Evolutionary conservation across 108 stramenopile genomes (phyloP).

Genomic region (Skeletonema menzelii): DNA sequence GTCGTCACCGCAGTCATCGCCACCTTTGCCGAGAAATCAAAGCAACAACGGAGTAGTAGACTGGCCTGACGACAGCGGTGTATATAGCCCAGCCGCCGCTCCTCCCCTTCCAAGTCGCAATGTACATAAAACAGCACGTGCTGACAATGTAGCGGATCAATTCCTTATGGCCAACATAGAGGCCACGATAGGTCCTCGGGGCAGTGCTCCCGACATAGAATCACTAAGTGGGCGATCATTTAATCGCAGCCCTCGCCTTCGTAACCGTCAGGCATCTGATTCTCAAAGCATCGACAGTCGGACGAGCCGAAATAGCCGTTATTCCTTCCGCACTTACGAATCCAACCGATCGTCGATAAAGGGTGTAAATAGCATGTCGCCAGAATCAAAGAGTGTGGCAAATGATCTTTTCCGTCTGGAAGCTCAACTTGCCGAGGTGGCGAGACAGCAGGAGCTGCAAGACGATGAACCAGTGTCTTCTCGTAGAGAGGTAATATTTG

Average conservation of each 20-base stretch:
- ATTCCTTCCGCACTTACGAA: constrained; percentile 26
- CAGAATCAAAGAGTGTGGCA: constrained; percentile 38
- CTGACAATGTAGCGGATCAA: constrained; percentile 7
- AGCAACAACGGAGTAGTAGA: background rate
- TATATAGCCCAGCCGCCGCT: background rate
- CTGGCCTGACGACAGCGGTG: background rate
- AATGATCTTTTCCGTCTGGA: constrained; percentile 42
- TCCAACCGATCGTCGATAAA: constrained; percentile 37
- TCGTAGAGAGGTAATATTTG: background rate
- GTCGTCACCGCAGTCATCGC: background rate
- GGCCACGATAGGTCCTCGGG: constrained; percentile 42
- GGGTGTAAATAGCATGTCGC: constrained; percentile 15
- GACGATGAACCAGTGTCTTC: background rate
- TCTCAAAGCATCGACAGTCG: constrained; percentile 37
- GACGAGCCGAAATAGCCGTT: constrained; percentile 22
- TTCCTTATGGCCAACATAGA: constrained; percentile 47
- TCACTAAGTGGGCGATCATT: constrained; percentile 36
- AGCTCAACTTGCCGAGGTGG: constrained; percentile 40
- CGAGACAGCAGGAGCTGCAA: constrained; percentile 16
- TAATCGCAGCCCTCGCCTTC: background rate
- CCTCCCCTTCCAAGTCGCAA: background rate
- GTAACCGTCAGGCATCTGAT: constrained; percentile 13
- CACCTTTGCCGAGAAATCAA: background rate
- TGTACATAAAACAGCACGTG: background rate
- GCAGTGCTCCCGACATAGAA: constrained; percentile 48